Evolutionary conservation across 371 early-diverging fungal genomes (phyloP), one percentile per base, ranked within the genome.

Genomic region (Mucor indicus): DNA sequence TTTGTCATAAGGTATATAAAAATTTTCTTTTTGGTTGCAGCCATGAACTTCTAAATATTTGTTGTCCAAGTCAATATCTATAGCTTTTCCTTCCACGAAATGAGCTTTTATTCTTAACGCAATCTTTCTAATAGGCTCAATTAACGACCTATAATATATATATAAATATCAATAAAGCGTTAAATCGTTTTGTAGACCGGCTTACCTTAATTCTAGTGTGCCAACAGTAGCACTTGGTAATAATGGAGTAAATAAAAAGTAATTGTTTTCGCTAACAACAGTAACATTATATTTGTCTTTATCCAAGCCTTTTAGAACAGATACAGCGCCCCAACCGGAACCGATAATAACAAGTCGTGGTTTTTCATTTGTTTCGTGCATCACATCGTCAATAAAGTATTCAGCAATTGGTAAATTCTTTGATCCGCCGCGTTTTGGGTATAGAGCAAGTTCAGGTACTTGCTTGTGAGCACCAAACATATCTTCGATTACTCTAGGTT

Each of bases 161-260:
- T n/a, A n/a, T n/a, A n/a, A n/a, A n/a, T n/a, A n/a, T n/a, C n/a
- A n/a, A n/a, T n/a, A n/a, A n/a, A n/a, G n/a, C n/a, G n/a, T n/a
- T n/a, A n/a, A n/a, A n/a, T n/a, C n/a, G n/a, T n/a, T n/a, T n/a
- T n/a, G n/a, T n/a, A n/a, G n/a, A n/a, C n/a, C n/a, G n/a, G n/a
- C 12, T 29, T 70, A 79, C 83, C 84, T 74, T 41, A 79, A 39
- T 62, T 94, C 95, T 13, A 93, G 70, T 4, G 94, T 93, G 1
- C 95, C 95, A 0, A 86, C 86, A 1, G 89, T 83, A 3, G 84
- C 85, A 54, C 83, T 81, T 17, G 92, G 88, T 29, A 92, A 65
- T 46, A 92, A 63, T 13, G 86, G 90, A 27, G 93, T 93, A 46
- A 95, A 93, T 15, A 89, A 68, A 63, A 93, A 95, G 63, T 93